Base-by-base conservation (phyloP, 2,329 filamentous ascomycete genomes). In the Botrytis hyacinthi region DNA sequence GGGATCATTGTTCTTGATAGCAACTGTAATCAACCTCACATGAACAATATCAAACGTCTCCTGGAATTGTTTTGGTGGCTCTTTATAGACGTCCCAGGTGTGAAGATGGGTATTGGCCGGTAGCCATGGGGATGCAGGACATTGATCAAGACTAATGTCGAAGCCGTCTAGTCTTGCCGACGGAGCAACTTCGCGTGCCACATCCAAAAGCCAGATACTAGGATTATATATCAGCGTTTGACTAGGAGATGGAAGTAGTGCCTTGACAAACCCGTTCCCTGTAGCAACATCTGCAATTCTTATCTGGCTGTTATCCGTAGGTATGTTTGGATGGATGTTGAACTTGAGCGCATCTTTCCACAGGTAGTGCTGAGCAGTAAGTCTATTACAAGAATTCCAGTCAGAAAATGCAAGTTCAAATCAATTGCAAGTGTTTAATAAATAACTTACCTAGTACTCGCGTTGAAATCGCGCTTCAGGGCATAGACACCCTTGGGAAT, bases 221-320 rank as follows among this genome's bases (percentile, higher is more conserved):
- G 7, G 0, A 4, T 32, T 4, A 18, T 1, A 29, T 29, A 18
- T 57, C 3, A 57, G n/a, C 16, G 14, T 18, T 57, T 57, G n/a
- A 8, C 6, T 18, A 18, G n/a, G 14, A 57, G 29, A 0, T 0
- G 0, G 16, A 57, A n/a, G 0, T 4, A 32, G n/a, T 32, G 14
- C 1, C n/a, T 57, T 14, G n/a, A 32, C 51, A 57, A 57, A 57
- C 51, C 51, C n/a, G 14, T 57, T 57, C 16, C 51, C 51, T 32
- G 51, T 57, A 6, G 51, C 51, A 57, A 57, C n/a, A 57, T 57
- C 51, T 32, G 51, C 51, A 57, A 57, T 29, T 9, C n/a, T 57
- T 57, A 57, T 32, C n/a, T 57, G 51, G 1, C 16, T 18, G 14
- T 32, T 57, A 4, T 29, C 51, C 1, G 51, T 57, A 57, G 51